phyloP scores from a whole-genome alignment of 2,329 filamentous ascomycete genomes.

The Sporothrix schenckii region DNA sequence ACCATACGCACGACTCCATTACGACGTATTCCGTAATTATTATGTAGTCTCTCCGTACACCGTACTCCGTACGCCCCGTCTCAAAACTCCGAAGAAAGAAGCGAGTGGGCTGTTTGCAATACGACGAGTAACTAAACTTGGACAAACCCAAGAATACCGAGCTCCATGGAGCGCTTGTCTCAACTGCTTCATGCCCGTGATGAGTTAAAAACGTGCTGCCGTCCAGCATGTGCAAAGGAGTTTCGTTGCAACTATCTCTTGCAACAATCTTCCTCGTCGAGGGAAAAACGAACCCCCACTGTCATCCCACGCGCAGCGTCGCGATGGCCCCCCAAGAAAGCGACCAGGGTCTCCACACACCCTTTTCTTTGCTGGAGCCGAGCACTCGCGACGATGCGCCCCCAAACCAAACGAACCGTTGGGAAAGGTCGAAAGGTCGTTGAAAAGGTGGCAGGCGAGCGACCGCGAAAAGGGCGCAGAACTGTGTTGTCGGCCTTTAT shows the following conservation, averaged over 20 bases:
- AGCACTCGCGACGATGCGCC: too few species aligned
- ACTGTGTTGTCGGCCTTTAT: background rate
- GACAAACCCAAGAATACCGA: too few species aligned
- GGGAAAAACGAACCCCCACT: slow-evolving; percentile 11
- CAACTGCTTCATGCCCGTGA: background rate
- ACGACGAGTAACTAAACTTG: too few species aligned
- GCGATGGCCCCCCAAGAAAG: background rate
- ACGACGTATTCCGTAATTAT: too few species aligned
- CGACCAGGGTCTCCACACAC: slow-evolving; percentile 12
- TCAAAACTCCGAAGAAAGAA: background rate
- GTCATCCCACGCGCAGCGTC: slow-evolving; percentile 17
- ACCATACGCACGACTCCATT: background rate
- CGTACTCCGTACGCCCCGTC: too few species aligned
- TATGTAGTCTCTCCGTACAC: too few species aligned
- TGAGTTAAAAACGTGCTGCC: background rate
- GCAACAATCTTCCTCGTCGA: too few species aligned
- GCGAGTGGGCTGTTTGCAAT: background rate
- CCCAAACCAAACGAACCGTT: background rate
- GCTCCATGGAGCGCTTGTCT: background rate
- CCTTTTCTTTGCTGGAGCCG: slow-evolving; percentile 1
- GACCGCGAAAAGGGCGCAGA: background rate
- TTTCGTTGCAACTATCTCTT: background rate
- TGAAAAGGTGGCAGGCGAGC: background rate
- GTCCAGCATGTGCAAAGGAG: background rate
- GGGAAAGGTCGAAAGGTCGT: background rate